Evolutionary conservation across 2,329 filamentous ascomycete genomes (phyloP), one percentile per base, ranked within the genome.

Genomic region (Cordyceps cateniannulata): DNA sequence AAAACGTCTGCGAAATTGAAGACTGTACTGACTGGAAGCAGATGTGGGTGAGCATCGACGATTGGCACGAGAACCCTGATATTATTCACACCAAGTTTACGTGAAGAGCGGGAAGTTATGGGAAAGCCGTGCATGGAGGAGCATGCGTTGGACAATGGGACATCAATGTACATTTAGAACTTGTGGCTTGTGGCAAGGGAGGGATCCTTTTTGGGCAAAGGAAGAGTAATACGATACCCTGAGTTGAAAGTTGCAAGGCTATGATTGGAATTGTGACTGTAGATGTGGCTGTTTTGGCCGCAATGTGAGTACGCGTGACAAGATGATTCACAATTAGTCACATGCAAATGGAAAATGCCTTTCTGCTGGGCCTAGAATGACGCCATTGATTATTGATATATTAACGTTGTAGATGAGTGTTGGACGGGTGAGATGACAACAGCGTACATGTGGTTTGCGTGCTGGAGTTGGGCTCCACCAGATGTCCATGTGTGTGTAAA

Each of bases 31-130:
- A 61, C 73, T 40, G 20, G 8, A 22, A n/a, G 38, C 5, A 96
- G 93, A 99, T 99, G 95, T 98, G 95, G 92, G 95, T 99, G 71
- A 96, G 92, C 77, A 93, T 96, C 72, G 95, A 98, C 72, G 95
- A 99, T 80, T 99, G 95, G 95, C 95, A 99, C 74, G 95, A 99
- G 82, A 96, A 99, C 73, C 95, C 95, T 20, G 93, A 99, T 72
- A 95, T 99, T 69, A 98, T 99, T 72, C 93, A 98, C 77, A 95
- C 91, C 71, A 98, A 96, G 77, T 96, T 98, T 76, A 93, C 91
- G 70, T 97, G 82, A 76, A 50, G 61, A 59, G 48, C 58, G 40
- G 42, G 60, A 29, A 25, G 27, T 8, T 35, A n/a, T 6, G 38
- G 38, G 16, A 6, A n/a, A 42, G 18, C 50, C 55, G 20, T 42